These are phyloP conservation scores for Erythrophleum ivorense DNA, from an alignment of 331 rosid species.

Conservation along the genomic window DNA sequence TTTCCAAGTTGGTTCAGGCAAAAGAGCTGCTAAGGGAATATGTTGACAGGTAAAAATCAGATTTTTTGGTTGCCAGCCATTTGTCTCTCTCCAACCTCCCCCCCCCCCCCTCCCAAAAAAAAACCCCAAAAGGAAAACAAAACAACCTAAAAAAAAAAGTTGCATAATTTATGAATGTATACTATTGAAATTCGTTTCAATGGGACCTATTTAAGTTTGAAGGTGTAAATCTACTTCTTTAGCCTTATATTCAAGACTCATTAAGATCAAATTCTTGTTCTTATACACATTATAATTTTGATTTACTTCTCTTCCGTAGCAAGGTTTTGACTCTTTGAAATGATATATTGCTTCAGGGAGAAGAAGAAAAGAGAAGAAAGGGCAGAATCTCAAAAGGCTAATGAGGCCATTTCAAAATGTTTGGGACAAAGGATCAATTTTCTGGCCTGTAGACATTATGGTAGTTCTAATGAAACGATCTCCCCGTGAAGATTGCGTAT, in stretches of 20 bases:
- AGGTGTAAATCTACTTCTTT: conserved; percentile 21
- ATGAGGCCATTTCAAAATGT: conserved; percentile 75
- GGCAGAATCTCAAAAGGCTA: conserved; percentile 70
- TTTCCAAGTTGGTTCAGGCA: conserved; percentile 96
- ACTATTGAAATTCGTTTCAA: background rate
- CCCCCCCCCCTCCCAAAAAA: background rate
- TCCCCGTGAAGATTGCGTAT: conserved; percentile 26
- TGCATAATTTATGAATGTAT: conserved; percentile 16
- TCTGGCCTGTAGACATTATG: conserved; percentile 33
- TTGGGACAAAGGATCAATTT: conserved; percentile 51
- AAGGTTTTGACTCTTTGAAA: conserved; percentile 32
- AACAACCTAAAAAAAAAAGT: background rate
- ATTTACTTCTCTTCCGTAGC: conserved; percentile 24
- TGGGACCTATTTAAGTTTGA: background rate
- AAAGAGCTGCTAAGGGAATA: conserved; percentile 95
- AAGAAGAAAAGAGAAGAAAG: conserved; percentile 92
- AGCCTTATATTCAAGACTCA: conserved; percentile 6
- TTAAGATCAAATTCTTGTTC: background rate
- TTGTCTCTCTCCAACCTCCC: background rate
- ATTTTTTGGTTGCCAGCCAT: conserved; percentile 2
- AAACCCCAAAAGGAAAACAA: too few species aligned
- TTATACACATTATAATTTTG: conserved; percentile 17
- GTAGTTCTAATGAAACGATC: conserved; percentile 6
- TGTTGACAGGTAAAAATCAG: conserved; percentile 70
- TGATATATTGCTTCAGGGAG: conserved; percentile 71